A percentile compares a stretch with the other conserved stretches of the same genome.
phyloP scores from a whole-genome alignment of 108 stramenopile species.

The Chaetoceros tenuissimus region DNA sequence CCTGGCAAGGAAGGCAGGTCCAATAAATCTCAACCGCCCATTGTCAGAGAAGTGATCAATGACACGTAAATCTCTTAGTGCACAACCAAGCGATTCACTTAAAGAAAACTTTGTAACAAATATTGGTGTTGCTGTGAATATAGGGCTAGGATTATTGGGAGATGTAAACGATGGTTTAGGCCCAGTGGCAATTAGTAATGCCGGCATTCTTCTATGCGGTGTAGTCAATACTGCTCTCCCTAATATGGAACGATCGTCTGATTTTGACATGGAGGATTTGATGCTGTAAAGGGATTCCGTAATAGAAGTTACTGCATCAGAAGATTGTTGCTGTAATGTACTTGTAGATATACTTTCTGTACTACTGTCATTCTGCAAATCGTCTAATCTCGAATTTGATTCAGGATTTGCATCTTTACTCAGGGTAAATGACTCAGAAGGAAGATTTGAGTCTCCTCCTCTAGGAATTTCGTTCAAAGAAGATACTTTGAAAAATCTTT shows the following conservation, averaged over 20 bases:
- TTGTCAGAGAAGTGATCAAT: not conserved
- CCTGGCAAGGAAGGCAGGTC: not conserved
- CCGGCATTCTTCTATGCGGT: constrained; percentile 1
- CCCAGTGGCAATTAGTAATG: not conserved
- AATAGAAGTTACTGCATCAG: too few species aligned
- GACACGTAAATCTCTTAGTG: not conserved
- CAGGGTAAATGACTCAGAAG: too few species aligned
- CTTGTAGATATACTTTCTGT: too few species aligned
- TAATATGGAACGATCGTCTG: not conserved
- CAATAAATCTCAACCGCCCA: not conserved
- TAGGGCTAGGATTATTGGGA: not conserved
- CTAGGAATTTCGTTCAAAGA: too few species aligned
- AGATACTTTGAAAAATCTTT: too few species aligned
- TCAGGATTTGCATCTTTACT: constrained; percentile 3
- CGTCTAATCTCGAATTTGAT: too few species aligned
- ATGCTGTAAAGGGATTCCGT: not conserved
- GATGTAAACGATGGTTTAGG: not conserved
- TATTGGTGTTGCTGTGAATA: not conserved
- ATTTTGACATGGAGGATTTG: not conserved
- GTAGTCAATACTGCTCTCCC: not conserved
- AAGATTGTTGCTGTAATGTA: too few species aligned
- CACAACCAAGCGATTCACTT: not conserved
- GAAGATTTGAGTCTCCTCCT: too few species aligned
- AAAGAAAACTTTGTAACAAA: constrained; percentile 1
- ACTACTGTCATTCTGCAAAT: too few species aligned